A percentile compares a stretch with the other conserved stretches of the same genome.
phyloP scores from a whole-genome alignment of 768 basidiomycete genomes.

The Hebeloma cylindrosporum region DNA sequence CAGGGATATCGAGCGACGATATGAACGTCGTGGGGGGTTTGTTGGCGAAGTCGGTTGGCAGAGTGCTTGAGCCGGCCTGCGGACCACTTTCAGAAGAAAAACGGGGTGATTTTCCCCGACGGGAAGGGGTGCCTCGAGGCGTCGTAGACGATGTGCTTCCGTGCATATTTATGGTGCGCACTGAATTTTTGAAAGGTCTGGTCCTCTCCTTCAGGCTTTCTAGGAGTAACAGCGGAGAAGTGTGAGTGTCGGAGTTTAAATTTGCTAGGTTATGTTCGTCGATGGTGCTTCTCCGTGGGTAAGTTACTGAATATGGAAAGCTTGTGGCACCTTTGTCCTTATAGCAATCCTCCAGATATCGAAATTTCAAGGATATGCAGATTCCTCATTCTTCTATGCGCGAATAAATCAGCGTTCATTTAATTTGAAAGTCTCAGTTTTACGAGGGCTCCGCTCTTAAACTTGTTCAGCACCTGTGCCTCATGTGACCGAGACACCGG shows the following conservation, averaged over 20 bases:
- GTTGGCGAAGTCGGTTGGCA: conserved; percentile 49
- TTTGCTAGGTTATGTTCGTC: conserved; percentile 42
- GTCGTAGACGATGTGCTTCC: conserved; percentile 44
- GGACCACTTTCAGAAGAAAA: conserved; percentile 47
- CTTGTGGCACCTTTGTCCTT: conserved; percentile 26
- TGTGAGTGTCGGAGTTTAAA: conserved; percentile 49
- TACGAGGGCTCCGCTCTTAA: too few species aligned
- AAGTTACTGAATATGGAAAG: conserved; percentile 36
- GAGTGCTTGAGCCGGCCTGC: conserved; percentile 44
- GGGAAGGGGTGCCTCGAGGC: conserved; percentile 59
- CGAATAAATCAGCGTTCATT: not conserved
- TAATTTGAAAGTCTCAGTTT: too few species aligned
- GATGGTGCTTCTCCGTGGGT: conserved; percentile 47
- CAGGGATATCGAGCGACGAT: conserved; percentile 75
- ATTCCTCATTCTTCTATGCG: too few species aligned
- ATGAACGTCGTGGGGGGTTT: conserved; percentile 53
- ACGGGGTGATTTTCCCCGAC: conserved; percentile 63
- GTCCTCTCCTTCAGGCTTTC: conserved; percentile 40
- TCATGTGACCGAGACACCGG: too few species aligned
- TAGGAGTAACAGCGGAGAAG: conserved; percentile 41
- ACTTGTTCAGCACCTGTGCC: too few species aligned
- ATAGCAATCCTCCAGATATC: conserved; percentile 20
- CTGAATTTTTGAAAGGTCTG: conserved; percentile 35
- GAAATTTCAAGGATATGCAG: too few species aligned
- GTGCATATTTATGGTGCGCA: conserved; percentile 40